These are phyloP conservation scores for Teratosphaeria zuluensis DNA, from an alignment of 2,329 filamentous ascomycete species.

Conservation along the genomic window DNA sequence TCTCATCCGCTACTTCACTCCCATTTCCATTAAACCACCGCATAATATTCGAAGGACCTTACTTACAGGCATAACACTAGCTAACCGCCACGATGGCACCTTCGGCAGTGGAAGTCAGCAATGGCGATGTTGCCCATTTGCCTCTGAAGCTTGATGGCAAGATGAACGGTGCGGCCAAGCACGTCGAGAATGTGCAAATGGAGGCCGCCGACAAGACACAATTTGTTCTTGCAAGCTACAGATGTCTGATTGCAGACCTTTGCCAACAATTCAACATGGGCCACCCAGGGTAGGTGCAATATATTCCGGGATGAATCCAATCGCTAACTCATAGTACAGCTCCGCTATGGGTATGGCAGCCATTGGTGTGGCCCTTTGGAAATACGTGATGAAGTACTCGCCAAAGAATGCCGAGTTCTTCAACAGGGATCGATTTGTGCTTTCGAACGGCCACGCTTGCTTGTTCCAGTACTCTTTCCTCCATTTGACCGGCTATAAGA, in stretches of 20 bases:
- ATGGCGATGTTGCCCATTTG: conserved; percentile 17
- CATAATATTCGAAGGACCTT: neutral
- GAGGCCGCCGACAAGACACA: conserved; percentile 20
- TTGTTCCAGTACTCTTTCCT: conserved; percentile 48
- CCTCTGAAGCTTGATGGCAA: conserved; percentile 18
- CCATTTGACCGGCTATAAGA: conserved; percentile 42
- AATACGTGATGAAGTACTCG: conserved; percentile 52
- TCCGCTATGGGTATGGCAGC: conserved; percentile 52
- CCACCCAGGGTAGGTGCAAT: conserved; percentile 50
- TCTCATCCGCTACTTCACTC: neutral
- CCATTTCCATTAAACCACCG: neutral
- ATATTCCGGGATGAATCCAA: neutral
- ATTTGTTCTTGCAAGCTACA: conserved; percentile 50
- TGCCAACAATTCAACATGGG: conserved; percentile 62
- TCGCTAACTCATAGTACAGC: conserved; percentile 20
- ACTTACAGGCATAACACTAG: neutral
- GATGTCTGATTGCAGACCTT: conserved; percentile 56
- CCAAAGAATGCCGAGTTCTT: conserved; percentile 48
- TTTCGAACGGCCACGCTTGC: conserved; percentile 51
- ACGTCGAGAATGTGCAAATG: conserved; percentile 12
- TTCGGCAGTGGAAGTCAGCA: conserved; percentile 11
- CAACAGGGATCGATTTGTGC: conserved; percentile 53
- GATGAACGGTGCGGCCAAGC: conserved; percentile 9
- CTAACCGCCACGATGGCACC: conserved; percentile 38
- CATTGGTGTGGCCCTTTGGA: conserved; percentile 53